Percentiles rank a stretch among this genome's conserved stretches.
Evolutionary conservation across 2,329 filamentous ascomycete genomes (phyloP).

Genomic region (Ophiocordyceps australis): DNA sequence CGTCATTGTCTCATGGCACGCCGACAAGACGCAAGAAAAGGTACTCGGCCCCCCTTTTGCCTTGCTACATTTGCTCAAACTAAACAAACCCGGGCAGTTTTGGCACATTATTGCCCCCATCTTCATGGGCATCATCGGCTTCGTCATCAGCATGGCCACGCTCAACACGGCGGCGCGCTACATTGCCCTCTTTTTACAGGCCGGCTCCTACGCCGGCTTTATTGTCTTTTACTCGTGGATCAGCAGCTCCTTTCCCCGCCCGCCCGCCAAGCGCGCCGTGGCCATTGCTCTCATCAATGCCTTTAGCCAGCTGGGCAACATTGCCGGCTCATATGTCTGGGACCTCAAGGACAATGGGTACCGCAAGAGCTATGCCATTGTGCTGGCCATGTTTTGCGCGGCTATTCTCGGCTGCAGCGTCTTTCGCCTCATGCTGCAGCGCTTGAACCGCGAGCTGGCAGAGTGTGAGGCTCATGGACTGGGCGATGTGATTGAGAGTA

Average conservation of each 20-base stretch:
- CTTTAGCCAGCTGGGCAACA: constrained; percentile 37
- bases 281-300: constrained; percentile 43
- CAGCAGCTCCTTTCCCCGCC: constrained; percentile 35
- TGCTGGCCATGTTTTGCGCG: constrained; percentile 44
- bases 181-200: constrained; percentile 40
- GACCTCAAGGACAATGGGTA: constrained; percentile 38
- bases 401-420: constrained; percentile 32
- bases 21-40: constrained; percentile 35
- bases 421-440: constrained; percentile 25
- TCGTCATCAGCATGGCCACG: constrained; percentile 41
- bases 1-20: constrained; percentile 33
- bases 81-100: constrained; percentile 17
- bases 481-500: constrained; percentile 19
- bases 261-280: constrained; percentile 40
- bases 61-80: not conserved
- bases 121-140: constrained; percentile 31
- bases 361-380: constrained; percentile 46
- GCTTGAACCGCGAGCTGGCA: constrained; percentile 28
- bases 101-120: constrained; percentile 39
- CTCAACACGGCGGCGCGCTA: constrained; percentile 37
- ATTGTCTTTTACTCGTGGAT: constrained; percentile 43
- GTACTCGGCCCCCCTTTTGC: constrained; percentile 9
- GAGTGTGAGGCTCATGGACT: constrained; percentile 18
- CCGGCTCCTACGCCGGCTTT: constrained; percentile 37
- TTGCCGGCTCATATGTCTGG: constrained; percentile 47